A percentile compares a stretch with the other conserved stretches of the same genome.
phyloP scores from a whole-genome alignment of 768 basidiomycete species.

The Lactarius trivialis region DNA sequence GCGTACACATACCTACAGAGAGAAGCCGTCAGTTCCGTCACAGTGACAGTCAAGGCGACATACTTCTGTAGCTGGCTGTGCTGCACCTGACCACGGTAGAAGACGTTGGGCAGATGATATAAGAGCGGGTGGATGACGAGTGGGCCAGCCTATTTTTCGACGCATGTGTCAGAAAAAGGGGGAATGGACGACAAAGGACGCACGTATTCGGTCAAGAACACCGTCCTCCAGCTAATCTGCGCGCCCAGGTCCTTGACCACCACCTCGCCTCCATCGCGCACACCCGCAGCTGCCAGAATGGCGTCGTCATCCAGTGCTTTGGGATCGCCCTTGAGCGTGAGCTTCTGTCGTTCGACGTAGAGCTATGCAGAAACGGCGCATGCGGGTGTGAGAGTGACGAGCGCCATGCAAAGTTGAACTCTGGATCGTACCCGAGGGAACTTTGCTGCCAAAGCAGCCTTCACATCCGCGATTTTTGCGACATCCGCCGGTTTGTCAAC shows the following conservation, averaged over 20 bases:
- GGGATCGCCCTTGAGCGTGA: slow-evolving; percentile 56
- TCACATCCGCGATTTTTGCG: slow-evolving; percentile 63
- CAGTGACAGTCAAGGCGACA: slow-evolving; percentile 19
- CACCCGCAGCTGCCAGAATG: slow-evolving; percentile 49
- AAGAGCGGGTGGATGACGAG: slow-evolving; percentile 83
- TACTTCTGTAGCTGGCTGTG: slow-evolving; percentile 78
- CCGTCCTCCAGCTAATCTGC: slow-evolving; percentile 82
- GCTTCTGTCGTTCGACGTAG: slow-evolving; percentile 61
- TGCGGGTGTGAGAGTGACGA: neutral
- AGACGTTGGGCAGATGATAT: slow-evolving; percentile 60
- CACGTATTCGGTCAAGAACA: slow-evolving; percentile 94
- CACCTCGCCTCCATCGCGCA: slow-evolving; percentile 57
- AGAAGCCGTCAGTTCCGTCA: neutral
- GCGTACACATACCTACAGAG: slow-evolving; percentile 53
- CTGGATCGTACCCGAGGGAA: slow-evolving; percentile 41
- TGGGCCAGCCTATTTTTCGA: slow-evolving; percentile 62
- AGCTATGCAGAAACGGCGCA: slow-evolving; percentile 43
- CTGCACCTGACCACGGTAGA: slow-evolving; percentile 64
- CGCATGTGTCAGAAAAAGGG: neutral
- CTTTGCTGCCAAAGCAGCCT: slow-evolving; percentile 51
- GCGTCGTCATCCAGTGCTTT: slow-evolving; percentile 58
- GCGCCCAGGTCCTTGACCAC: slow-evolving; percentile 85
- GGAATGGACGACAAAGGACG: slow-evolving; percentile 29
- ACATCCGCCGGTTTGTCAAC: slow-evolving; percentile 40
- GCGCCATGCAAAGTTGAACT: neutral